Base-by-base conservation (phyloP, 164 flowering plant species). In the Vitis riparia region DNA sequence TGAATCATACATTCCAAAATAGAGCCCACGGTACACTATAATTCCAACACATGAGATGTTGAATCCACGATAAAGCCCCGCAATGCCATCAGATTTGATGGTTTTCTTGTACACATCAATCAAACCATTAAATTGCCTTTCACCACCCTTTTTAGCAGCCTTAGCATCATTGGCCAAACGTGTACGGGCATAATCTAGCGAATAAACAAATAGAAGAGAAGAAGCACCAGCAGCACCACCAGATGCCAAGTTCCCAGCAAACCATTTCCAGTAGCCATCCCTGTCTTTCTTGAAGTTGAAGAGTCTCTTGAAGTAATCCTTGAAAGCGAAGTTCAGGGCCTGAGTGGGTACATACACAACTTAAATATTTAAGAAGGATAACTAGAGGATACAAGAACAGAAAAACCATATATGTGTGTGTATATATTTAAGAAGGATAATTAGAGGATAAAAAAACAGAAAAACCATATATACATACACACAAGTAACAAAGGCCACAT, bases 1-100 rank as follows among this genome's bases (percentile, higher is more conserved):
- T 56, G 89, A 86, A 73, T 87, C 91, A 65, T 86, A 87, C 85
- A 86, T 73, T 65, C 91, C 88, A 78, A 87, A 87, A 75, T 85
- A 87, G 10, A 86, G 81, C 9, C 88, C 90, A 65, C 88, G 90
- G 67, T 84, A 86, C 51, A 87, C 81, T 7, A 87, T 82, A 65
- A 87, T 85, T 37, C 87, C 87, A 69, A 85, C 84, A 70, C 85
- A 83, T 23, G 89, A 85, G 19, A 87, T 77, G 74, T 57, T 81
- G 65, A 87, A 87, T 53, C 90, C 90, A 55, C 88, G 88, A 55
- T 87, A 87, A 29, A 87, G 82, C 17, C 89, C 89, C 62, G 76
- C 85, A 70, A 84, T 19, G 50, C 90, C 90, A 81, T 86, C 90
- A 61, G 87, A 78, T 49, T 78, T 67, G 23, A 87, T 8, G 12